Evolutionary conservation across 768 basidiomycete genomes (phyloP), one percentile per base, ranked within the genome.

Genomic region (Collybiopsis confluens): DNA sequence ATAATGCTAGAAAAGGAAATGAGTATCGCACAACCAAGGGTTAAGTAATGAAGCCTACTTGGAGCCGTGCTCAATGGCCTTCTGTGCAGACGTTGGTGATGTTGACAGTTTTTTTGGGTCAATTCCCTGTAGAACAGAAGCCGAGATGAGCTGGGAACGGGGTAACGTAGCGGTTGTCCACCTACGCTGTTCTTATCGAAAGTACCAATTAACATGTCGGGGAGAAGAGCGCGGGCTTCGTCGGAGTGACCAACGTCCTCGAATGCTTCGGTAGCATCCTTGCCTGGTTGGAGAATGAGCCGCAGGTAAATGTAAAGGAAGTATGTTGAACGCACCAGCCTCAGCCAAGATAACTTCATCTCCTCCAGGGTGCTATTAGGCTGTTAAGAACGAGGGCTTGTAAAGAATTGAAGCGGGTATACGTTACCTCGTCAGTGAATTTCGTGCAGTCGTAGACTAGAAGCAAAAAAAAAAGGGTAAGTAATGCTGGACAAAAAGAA

Each of bases 181-280:
- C 82, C 68, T 66, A 89, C 88, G 45, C 76, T 77, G 61, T 73
- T 76, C 61, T 86, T 75, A 65, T 90, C 88, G 60, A 95, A 91
- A 1, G 89, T 82, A 50, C 95, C 95, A 48, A 97, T 76, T 38
- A 83, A 72, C 80, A 97, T 82, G 59, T 70, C 85, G 16, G 81
- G 82, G 49, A 98, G 78, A 55, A 95, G 79, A 11, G 78, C 87
- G 49, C 97, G 86, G 23, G 97, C 97, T 73, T 99, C 97, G 62
- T 98, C 96, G 1, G 95, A 98, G 80, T 98, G 97, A 27, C 97
- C 97, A 27, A 99, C 96, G 68, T 99, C 97, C 73, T 98, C 96
- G 65, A 99, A 99, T 5, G 97, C 93, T 65, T 98, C 97, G 30
- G 96, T 95, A 21, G 96, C 95, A 68, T 98, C 94, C 68, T 89